phyloP scores from a whole-genome alignment of 305 asterid genomes.

The Fraxinus platypoda region DNA sequence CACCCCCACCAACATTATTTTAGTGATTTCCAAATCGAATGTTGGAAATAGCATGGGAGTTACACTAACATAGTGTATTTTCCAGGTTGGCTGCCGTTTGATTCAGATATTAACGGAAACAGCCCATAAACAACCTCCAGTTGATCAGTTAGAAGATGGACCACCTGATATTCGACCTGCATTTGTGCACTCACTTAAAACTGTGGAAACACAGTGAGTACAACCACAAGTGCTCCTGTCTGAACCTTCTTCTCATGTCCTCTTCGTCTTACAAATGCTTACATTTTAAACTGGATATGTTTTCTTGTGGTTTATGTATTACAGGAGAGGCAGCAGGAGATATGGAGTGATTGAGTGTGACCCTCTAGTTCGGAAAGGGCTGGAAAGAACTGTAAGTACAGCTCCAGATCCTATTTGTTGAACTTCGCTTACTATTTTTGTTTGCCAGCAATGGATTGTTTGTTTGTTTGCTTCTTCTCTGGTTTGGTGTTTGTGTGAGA shows the following conservation, averaged over 20 bases:
- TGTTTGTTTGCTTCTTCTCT: neutral
- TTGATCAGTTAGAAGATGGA: constrained; percentile 62
- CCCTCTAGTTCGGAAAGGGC: constrained; percentile 88
- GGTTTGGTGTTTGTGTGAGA: constrained; percentile 16
- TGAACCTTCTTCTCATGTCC: neutral
- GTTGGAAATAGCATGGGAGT: constrained; percentile 18
- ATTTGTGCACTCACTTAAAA: constrained; percentile 72
- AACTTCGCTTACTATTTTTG: neutral
- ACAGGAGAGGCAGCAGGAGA: constrained; percentile 70
- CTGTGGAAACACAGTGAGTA: constrained; percentile 77
- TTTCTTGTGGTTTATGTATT: constrained; percentile 5
- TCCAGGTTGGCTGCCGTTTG: constrained; percentile 87
- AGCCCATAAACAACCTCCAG: constrained; percentile 89
- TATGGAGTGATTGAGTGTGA: constrained; percentile 95
- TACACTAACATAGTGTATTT: constrained; percentile 10
- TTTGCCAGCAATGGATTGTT: neutral
- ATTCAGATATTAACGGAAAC: constrained; percentile 77
- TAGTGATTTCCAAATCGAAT: constrained; percentile 10
- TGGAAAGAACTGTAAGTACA: constrained; percentile 83
- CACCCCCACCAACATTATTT: neutral
- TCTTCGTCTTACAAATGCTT: constrained; percentile 13
- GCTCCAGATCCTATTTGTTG: neutral
- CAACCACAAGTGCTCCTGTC: constrained; percentile 13
- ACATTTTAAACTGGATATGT: constrained; percentile 1
- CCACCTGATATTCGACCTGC: constrained; percentile 96